Base-by-base conservation (phyloP, 257 asterid genomes). In the Solanum tarapatanum region DNA sequence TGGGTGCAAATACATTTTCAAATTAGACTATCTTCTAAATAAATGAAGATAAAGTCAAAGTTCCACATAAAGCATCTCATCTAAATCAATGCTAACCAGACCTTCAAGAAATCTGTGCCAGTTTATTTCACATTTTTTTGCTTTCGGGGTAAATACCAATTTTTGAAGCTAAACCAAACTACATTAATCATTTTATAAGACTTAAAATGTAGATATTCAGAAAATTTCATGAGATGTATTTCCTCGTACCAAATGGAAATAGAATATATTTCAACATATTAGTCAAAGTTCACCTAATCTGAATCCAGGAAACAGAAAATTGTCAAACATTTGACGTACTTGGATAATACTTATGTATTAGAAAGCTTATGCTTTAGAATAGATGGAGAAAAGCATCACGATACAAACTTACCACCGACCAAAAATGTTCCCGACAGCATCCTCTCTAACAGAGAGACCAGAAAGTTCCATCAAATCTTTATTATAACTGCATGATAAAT, bases 381-480 rank as follows among this genome's bases (percentile, higher is more conserved):
- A 19, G 36, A 73, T 86, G 10, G 23, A 36, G 43, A 26, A 55
- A 48, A 41, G 58, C n/a, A 87, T 26, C 58, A 30, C 26, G 28
- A 77, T 8, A 85, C 21, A 84, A 3, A 85, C 98, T 94, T 89
- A 95, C 99, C 99, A 97, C 87, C 91, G 95, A 77, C 99, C 99
- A 88, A 95, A 97, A 89, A 97, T 95, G 92, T 95, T 95, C 45
- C 99, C 99, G 7, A 95, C 94, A 21, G 94, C 97, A 92, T 97
- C 99, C 93, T 97, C 99, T 90, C 92, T 87, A 58, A 95, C 94
- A 28, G 93, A 90, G 91, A 97, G 97, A 88, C 98, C 97, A 86
- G 98, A 91, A 87, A 87, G 92, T 75, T 88, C 90, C 99, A 94
- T 94, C 87, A 95, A 90, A 75, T 91, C 84, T 91, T 97, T 95